phyloP scores from a whole-genome alignment of 225 moss, liverwort and hornwort genomes.

The Anthoceros angustus region DNA sequence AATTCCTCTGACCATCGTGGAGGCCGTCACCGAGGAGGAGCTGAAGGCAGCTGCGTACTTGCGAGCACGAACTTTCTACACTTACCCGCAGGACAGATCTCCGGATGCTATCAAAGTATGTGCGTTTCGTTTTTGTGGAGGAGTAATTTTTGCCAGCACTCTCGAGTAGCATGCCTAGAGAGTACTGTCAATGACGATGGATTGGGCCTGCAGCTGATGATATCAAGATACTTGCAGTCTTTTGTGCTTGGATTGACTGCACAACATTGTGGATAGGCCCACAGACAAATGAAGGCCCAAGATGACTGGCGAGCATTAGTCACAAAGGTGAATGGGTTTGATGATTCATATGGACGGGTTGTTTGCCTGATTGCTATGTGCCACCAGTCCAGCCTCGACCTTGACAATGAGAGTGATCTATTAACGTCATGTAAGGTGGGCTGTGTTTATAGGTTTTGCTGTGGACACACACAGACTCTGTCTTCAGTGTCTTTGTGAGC shows the following conservation, averaged over 20 bases:
- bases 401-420: slow-evolving; percentile 14
- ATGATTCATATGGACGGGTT: slow-evolving; percentile 22
- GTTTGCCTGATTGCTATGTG: slow-evolving; percentile 25
- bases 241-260: not conserved
- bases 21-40: not conserved
- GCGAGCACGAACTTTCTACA: slow-evolving; percentile 40
- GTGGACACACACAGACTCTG: not conserved
- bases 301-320: slow-evolving; percentile 29
- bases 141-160: not conserved
- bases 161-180: too few species aligned
- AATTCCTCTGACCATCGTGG: not conserved
- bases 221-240: not conserved
- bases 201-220: not conserved
- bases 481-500: not conserved
- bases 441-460: not conserved
- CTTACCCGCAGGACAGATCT: slow-evolving; percentile 32
- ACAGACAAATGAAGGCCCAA: slow-evolving; percentile 37
- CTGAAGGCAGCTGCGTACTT: slow-evolving; percentile 31
- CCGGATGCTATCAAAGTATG: slow-evolving; percentile 34
- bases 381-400: slow-evolving; percentile 12
- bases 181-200: not conserved
- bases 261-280: slow-evolving; percentile 19
- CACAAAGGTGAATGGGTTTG: slow-evolving; percentile 27
- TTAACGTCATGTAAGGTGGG: slow-evolving; percentile 20
- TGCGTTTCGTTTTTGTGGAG: not conserved